Base-by-base conservation (phyloP, 371 early-diverging fungal species). In the Mortierella sp. region DNA sequence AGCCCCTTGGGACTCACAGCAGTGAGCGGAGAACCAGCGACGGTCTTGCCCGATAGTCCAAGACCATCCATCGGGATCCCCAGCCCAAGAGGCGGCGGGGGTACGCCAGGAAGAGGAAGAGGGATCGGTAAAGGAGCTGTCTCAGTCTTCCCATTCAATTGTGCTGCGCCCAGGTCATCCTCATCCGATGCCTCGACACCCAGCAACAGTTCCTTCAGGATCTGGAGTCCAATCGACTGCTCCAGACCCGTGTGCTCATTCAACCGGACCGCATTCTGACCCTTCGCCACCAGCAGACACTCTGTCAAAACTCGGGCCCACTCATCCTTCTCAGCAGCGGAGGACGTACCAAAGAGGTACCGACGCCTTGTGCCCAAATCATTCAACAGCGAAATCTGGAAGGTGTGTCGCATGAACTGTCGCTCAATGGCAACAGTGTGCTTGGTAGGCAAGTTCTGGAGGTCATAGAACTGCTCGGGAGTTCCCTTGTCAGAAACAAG, bases 381-480 rank as follows among this genome's bases (percentile, higher is more conserved):
- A n/a, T 86, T 85, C n/a, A 84, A 50, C 5, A 92, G 87, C 0
- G 89, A 89, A 58, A 93, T 83, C 71, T 93, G 92, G 77, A 94
- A 92, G 0, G 91, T 91, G 63, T 92, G 90, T 26, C 91, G 85
- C 92, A 94, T 90, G 73, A 93, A 94, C 22, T 91, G 89, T 7
- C 92, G 88, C 71, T 93, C 94, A 10, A 93, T 89, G 0, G 92
- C 89, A 26, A 94, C 88, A 39, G 87, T 89, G 64, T 92, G 91
- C 24, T 92, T 92, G 10, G 87, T 81, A 0, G 92, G 90, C 48
- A 92, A 66, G 4, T 86, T 83, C 13, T 90, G 89, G 26, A 91
- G 86, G 40, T 90, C 89, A 67, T 91, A 91, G 52, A 85, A 86
- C 41, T 88, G 88, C 24, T 91, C 91, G 34, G 88, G 86, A 0